Evolutionary conservation across 2,329 filamentous ascomycete genomes (phyloP), one percentile per base, ranked within the genome.

Genomic region (Colletotrichum sojae): DNA sequence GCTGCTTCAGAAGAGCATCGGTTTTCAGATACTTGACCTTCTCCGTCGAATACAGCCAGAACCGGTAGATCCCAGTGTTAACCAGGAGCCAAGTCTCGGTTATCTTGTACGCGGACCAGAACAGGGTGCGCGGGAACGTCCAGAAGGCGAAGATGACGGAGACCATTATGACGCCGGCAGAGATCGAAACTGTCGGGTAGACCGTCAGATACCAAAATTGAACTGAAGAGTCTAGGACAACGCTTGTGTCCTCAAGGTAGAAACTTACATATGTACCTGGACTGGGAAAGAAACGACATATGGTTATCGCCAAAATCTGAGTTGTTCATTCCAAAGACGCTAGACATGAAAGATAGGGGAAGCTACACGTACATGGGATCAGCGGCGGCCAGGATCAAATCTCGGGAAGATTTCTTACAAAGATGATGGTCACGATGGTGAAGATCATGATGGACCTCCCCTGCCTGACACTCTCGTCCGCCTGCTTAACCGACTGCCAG

Each of bases 391-490:
- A n/a, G 39, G 16, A 3, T 5, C n/a, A 25, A 8, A 10, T 20
- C 2, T 5, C 20, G 5, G 52, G n/a, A 12, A 0, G 71, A 36
- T 36, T 36, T 4, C 81, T 73, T 71, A 83, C 82, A 61, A 85
- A 85, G 27, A 84, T 72, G 48, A 85, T 84, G 0, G 83, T 85
- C 1, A 84, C 80, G 2, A 84, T 70, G 0, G 83, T 85, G 63
- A 85, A 85, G 2, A 82, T 74, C 78, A 85, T 82, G 58, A 85
- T 81, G 1, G 82, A 78, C 0, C 79, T 76, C 1, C 83, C 81
- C 67, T 85, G 83, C 9, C 76, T 78, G 6, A 81, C 78, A 0
- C 77, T 80, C 55, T 84, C 79, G 0, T 81, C 77, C 0, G 78
- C 79, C 43, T 83, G 79, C 27, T 76, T 78, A 10, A 82, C 74